Base-by-base conservation (phyloP, 768 basidiomycete species). In the Russula dissimulans region DNA sequence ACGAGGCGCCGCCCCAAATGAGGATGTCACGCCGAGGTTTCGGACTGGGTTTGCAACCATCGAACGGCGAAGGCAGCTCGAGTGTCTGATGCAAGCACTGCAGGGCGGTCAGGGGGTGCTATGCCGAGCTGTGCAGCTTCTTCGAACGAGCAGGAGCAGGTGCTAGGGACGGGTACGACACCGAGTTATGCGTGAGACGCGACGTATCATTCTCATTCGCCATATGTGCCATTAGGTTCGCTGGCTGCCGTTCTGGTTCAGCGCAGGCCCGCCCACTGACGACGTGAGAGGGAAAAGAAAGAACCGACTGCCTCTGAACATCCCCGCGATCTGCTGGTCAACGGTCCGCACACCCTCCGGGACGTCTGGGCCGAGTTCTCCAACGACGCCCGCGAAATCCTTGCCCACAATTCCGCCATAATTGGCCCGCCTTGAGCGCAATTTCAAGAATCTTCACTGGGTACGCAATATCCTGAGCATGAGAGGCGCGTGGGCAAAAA, bases 1-100 rank as follows among this genome's bases (percentile, higher is more conserved):
- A 69, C 15, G 71, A 69, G 53, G 72, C 61, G 3, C 65, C 58
- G 2, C 64, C 64, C 54, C 54, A 65, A 34, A 65, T 54, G 17
- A 63, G 62, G 14, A 65, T 18, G 14, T 54, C 3, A 22, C 52
- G 42, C 5, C 29, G 41, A 15, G 47, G 48, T 11, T 31, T 39
- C 1, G 55, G 17, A 2, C 12, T 32, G 17, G 50, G n/a, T n/a
- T n/a, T n/a, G n/a, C n/a, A n/a, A n/a, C n/a, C 51, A 3, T 57
- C 57, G 29, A 59, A 54, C 4, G 56, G 62, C 1, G 58, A 48
- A 7, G 66, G 59, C 12, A 67, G 45, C 15, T 49, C 36, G 15
- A 59, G 60, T 7, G 57, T 17, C 34, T 66, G 22, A 36, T 61
- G 62, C 5, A 66, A 55, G n/a, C 44, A 34, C 14, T 60, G 65